A percentile compares a stretch with the other conserved stretches of the same genome.
These are phyloP conservation scores for Sporothrix globosa DNA, from an alignment of 2,329 filamentous ascomycete species.

Conservation along the genomic window DNA sequence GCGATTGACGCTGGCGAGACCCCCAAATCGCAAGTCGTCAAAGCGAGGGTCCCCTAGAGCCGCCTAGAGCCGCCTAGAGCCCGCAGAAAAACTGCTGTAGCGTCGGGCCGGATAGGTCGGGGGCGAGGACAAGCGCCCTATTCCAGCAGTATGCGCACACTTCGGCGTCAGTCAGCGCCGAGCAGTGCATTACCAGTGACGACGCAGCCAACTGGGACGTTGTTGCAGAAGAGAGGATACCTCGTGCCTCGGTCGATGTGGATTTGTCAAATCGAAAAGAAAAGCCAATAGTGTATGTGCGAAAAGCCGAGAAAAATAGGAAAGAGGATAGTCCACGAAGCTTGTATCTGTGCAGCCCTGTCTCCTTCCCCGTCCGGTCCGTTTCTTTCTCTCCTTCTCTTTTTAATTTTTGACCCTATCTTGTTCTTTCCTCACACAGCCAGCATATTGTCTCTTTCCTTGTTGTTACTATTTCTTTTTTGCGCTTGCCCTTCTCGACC, in stretches of 20 bases:
- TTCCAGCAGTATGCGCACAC: background rate
- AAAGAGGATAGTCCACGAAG: conserved; percentile 4
- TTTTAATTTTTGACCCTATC: too few species aligned
- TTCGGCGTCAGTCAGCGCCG: conserved; percentile 26
- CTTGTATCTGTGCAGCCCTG: conserved; percentile 18
- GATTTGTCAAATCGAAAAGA: conserved; percentile 8
- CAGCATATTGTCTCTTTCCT: background rate
- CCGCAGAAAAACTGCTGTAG: background rate
- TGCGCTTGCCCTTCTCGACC: background rate
- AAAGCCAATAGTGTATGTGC: conserved; percentile 6
- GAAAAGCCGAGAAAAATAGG: background rate
- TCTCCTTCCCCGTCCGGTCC: background rate
- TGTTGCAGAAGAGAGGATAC: background rate
- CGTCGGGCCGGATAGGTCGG: conserved; percentile 24
- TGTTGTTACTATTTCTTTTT: background rate
- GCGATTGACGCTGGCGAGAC: background rate
- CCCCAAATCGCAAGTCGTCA: background rate
- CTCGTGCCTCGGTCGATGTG: background rate
- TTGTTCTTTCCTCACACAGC: background rate
- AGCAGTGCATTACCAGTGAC: conserved; percentile 2
- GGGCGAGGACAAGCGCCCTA: background rate
- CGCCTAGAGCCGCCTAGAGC: background rate
- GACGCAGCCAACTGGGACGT: background rate
- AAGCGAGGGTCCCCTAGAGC: background rate
- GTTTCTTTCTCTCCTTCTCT: background rate